Evolutionary conservation across 1,284 basidiomycete species (phyloP).

Genomic region (Austroboletus niveus): DNA sequence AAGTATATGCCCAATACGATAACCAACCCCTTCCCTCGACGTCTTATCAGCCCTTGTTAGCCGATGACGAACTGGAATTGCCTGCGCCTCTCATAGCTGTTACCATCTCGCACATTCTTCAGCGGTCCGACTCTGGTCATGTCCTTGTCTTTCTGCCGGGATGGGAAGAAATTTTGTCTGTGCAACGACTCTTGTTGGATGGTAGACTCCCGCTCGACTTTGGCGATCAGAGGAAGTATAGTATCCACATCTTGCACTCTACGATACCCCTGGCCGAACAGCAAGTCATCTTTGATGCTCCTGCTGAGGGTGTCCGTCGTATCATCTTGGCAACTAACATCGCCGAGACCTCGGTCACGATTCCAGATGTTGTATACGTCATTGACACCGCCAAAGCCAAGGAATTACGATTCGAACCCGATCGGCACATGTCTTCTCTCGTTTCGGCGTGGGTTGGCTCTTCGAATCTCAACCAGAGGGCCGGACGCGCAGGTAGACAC

Average conservation of each 20-base stretch:
- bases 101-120: slow-evolving; percentile 78
- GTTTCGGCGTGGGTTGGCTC: slow-evolving; percentile 90
- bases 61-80: slow-evolving; percentile 74
- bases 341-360: slow-evolving; percentile 94
- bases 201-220: slow-evolving; percentile 66
- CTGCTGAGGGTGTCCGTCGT: slow-evolving; percentile 73
- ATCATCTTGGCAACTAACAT: slow-evolving; percentile 95
- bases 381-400: slow-evolving; percentile 89
- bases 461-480: slow-evolving; percentile 93
- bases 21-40: slow-evolving; percentile 26
- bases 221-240: slow-evolving; percentile 56
- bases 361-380: slow-evolving; percentile 95
- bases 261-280: slow-evolving; percentile 89
- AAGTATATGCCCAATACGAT: slow-evolving; percentile 41
- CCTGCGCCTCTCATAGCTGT: slow-evolving; percentile 84
- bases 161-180: slow-evolving; percentile 89
- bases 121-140: slow-evolving; percentile 79
- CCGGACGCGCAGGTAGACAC: slow-evolving; percentile 92
- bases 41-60: slow-evolving; percentile 18
- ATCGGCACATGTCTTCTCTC: slow-evolving; percentile 83
- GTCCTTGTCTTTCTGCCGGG: slow-evolving; percentile 91
- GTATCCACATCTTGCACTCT: slow-evolving; percentile 90
- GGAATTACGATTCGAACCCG: slow-evolving; percentile 92
- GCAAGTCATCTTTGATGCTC: slow-evolving; percentile 86
- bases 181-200: slow-evolving; percentile 67